A percentile compares a stretch with the other conserved stretches of the same genome.
These are phyloP conservation scores for Russula virescens DNA, from an alignment of 768 basidiomycete species.

Conservation along the genomic window DNA sequence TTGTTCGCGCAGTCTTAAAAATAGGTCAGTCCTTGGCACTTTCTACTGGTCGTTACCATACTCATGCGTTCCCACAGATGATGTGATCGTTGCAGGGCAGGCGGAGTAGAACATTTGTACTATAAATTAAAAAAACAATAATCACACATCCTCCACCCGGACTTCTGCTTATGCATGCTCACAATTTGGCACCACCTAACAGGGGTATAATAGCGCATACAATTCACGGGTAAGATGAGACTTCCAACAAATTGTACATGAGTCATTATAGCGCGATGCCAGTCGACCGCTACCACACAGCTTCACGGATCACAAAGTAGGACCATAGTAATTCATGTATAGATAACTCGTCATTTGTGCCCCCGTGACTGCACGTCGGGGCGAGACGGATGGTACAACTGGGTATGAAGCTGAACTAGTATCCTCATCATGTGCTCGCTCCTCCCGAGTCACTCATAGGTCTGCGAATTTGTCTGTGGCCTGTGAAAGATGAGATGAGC, in stretches of 20 bases:
- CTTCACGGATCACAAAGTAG: no score
- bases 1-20: conserved; percentile 83
- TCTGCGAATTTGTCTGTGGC: conserved; percentile 43
- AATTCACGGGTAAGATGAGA: no score
- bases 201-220: no score
- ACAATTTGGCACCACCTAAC: no score
- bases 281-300: no score
- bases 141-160: conserved; percentile 13
- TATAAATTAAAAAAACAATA: conserved; percentile 14
- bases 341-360: not conserved
- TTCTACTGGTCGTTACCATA: not conserved
- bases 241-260: no score
- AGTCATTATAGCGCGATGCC: no score
- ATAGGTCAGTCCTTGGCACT: conserved; percentile 51
- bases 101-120: conserved; percentile 43
- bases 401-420: not conserved
- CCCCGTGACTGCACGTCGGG: not conserved
- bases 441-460: conserved; percentile 22
- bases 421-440: not conserved
- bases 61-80: conserved; percentile 42
- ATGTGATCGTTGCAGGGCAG: conserved; percentile 70
- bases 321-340: no score
- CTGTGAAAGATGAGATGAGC: conserved; percentile 25
- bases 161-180: not conserved
- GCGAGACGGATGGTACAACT: not conserved